These are phyloP conservation scores for Yamadazyma epiphylla DNA, from an alignment of 1,139 yeast genomes.

Conservation along the genomic window DNA sequence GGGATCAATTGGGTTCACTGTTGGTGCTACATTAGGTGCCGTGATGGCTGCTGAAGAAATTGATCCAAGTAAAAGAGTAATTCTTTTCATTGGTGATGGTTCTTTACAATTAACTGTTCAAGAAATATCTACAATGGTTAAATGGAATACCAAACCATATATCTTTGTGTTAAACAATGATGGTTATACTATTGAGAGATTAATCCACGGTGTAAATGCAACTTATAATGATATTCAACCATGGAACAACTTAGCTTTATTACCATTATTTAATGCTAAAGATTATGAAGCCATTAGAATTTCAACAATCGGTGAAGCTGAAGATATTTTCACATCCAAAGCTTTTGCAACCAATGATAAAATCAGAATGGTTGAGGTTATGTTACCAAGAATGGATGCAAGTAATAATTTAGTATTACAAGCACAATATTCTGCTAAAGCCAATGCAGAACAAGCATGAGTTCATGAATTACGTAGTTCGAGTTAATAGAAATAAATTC, in stretches of 20 bases:
- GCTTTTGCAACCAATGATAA: slow-evolving; percentile 58
- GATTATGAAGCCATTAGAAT: slow-evolving; percentile 54
- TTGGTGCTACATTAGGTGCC: slow-evolving; percentile 84
- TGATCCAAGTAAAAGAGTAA: slow-evolving; percentile 66
- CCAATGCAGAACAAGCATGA: slow-evolving; percentile 37
- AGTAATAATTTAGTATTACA: slow-evolving; percentile 64
- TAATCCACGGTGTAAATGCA: slow-evolving; percentile 79
- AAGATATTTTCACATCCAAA: slow-evolving; percentile 49
- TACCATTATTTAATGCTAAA: slow-evolving; percentile 71
- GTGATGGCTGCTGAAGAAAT: slow-evolving; percentile 78
- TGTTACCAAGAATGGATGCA: slow-evolving; percentile 81
- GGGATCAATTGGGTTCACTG: slow-evolving; percentile 89
- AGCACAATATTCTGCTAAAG: slow-evolving; percentile 72
- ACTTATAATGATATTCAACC: slow-evolving; percentile 76
- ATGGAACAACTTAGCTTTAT: slow-evolving; percentile 71
- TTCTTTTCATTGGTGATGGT: slow-evolving; percentile 86
- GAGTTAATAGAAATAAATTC: too few relatives aligned
- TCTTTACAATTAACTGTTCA: slow-evolving; percentile 85
- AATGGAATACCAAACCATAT: slow-evolving; percentile 78
- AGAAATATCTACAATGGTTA: slow-evolving; percentile 79
- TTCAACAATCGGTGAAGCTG: slow-evolving; percentile 63
- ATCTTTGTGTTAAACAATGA: slow-evolving; percentile 79
- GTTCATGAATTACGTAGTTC: too few relatives aligned
- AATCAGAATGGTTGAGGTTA: slow-evolving; percentile 75
- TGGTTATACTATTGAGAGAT: slow-evolving; percentile 87